Conservation (phyloP, 257 asterid species). For the Catharanthus roseus region DNA sequence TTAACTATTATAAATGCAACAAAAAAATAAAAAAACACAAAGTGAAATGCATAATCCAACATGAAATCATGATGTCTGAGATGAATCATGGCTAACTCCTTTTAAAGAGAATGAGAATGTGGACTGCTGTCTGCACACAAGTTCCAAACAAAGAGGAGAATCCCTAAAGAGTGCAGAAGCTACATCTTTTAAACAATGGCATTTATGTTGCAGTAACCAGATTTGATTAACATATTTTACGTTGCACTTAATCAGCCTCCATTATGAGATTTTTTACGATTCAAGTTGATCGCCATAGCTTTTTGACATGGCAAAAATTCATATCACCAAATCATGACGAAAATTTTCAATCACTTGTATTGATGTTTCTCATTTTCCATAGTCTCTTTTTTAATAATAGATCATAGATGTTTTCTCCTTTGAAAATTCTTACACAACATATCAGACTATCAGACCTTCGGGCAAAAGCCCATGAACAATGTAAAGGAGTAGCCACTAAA, state of each 20-base stretch:
- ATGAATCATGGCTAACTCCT: too few relatives aligned
- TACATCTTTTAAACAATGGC: background rate
- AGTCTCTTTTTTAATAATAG: background rate
- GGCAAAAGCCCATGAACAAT: background rate
- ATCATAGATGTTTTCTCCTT: background rate
- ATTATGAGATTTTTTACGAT: background rate
- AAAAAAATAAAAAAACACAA: background rate
- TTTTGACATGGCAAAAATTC: background rate
- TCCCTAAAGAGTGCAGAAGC: background rate
- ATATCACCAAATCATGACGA: background rate
- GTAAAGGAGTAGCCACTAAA: background rate
- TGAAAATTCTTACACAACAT: background rate
- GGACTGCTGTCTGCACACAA: too few relatives aligned
- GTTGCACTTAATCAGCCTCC: background rate
- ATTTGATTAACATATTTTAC: too few relatives aligned
- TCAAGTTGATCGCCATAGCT: background rate
- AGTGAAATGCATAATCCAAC: background rate
- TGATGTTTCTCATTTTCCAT: background rate
- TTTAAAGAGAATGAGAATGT: background rate
- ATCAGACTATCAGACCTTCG: background rate
- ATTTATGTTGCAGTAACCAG: background rate
- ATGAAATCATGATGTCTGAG: background rate
- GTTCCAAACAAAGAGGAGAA: background rate
- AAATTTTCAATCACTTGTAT: background rate
- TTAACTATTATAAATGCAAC: background rate